Conservation (phyloP, 2,329 filamentous ascomycete species). For the Sporothrix globosa region DNA sequence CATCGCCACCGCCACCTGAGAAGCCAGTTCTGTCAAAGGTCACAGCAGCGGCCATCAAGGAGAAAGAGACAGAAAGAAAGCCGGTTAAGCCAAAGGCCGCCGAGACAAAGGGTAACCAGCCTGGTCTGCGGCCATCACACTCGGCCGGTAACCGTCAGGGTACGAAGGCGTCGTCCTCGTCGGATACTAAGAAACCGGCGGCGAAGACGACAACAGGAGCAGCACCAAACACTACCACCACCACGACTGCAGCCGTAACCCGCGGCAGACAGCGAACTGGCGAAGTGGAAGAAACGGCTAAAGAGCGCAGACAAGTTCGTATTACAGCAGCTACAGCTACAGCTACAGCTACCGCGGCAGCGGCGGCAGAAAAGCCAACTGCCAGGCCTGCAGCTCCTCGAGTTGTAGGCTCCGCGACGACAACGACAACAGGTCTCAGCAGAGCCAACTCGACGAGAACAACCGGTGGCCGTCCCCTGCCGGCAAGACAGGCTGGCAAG, state of each 20-base stretch:
- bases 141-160: constrained; percentile 54
- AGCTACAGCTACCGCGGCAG: not conserved
- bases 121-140: constrained; percentile 53
- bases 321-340: not conserved
- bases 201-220: not conserved
- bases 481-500: not conserved
- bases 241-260: not conserved
- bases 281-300: not conserved
- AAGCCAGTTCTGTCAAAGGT: constrained; percentile 1
- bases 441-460: not conserved
- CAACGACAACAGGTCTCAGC: not conserved
- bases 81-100: not conserved
- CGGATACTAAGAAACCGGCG: constrained; percentile 21
- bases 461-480: not conserved
- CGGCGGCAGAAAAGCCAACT: not conserved
- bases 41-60: not conserved
- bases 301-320: constrained; percentile 7
- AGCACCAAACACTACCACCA: not conserved
- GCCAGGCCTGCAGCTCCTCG: not conserved
- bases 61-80: constrained; percentile 13
- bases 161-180: constrained; percentile 38
- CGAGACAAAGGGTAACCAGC: not conserved
- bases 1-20: constrained; percentile 53
- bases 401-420: not conserved
- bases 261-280: constrained; percentile 27